Evolutionary conservation across 2,329 filamentous ascomycete genomes (phyloP).

Genomic region (Akanthomyces lecanii): DNA sequence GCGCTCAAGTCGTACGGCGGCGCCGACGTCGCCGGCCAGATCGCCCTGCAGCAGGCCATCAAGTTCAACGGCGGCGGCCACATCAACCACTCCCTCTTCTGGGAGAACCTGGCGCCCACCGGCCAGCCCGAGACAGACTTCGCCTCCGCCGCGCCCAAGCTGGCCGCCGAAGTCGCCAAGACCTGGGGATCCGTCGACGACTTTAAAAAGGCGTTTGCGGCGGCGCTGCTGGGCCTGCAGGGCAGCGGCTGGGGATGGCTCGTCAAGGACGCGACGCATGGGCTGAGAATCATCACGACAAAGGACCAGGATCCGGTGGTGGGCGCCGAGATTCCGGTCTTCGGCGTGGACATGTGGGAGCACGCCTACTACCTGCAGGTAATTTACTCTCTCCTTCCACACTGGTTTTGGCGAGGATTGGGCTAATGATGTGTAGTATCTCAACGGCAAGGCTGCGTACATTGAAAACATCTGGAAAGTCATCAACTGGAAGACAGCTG

Average conservation of each 20-base stretch:
- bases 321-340: slow-evolving; percentile 59
- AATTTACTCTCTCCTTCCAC: background rate
- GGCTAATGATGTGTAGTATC: slow-evolving; percentile 52
- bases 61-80: slow-evolving; percentile 90
- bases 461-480: slow-evolving; percentile 74
- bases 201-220: slow-evolving; percentile 64
- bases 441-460: slow-evolving; percentile 72
- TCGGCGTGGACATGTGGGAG: slow-evolving; percentile 90
- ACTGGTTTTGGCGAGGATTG: background rate
- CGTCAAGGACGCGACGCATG: slow-evolving; percentile 54
- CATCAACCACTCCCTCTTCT: slow-evolving; percentile 91
- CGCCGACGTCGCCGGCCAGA: slow-evolving; percentile 61
- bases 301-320: slow-evolving; percentile 81
- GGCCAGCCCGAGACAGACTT: slow-evolving; percentile 53
- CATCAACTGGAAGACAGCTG: slow-evolving; percentile 71
- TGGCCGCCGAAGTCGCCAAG: slow-evolving; percentile 57
- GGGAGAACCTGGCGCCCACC: slow-evolving; percentile 71
- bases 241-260: slow-evolving; percentile 90
- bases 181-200: slow-evolving; percentile 65
- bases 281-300: slow-evolving; percentile 70
- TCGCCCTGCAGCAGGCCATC: slow-evolving; percentile 65
- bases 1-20: slow-evolving; percentile 57
- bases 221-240: slow-evolving; percentile 66
- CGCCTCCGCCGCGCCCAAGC: slow-evolving; percentile 49
- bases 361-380: slow-evolving; percentile 87